Conservation (phyloP, 2,329 filamentous ascomycete species). For the Pestalotiopsis fici region DNA sequence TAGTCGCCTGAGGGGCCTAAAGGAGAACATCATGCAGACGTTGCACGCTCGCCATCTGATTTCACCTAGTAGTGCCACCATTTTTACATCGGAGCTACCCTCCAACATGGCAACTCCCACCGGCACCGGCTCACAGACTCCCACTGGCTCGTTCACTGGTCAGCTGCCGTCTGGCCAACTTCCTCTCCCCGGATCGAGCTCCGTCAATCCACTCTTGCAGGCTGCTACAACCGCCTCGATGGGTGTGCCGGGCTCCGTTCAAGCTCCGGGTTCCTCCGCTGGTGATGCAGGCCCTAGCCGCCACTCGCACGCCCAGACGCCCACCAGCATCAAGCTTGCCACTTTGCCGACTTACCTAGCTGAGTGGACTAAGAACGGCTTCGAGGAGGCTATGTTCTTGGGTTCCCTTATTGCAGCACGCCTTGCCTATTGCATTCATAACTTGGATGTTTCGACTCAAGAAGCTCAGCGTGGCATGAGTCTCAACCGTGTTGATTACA, state of each 20-base stretch:
- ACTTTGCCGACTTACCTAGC: conserved; percentile 82
- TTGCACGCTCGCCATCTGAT: conserved; percentile 83
- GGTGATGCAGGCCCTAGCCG: conserved; percentile 45
- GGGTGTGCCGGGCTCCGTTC: conserved; percentile 40
- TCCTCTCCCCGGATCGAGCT: conserved; percentile 33
- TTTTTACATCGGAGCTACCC: conserved; percentile 95
- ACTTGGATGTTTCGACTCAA: conserved; percentile 51
- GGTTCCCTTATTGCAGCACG: conserved; percentile 82
- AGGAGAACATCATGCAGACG: conserved; percentile 81
- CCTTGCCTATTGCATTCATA: conserved; percentile 60
- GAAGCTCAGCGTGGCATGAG: conserved; percentile 59
- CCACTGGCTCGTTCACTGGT: conserved; percentile 63
- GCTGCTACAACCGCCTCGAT: conserved; percentile 79
- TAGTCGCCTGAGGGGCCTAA: conserved; percentile 72
- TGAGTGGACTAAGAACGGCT: conserved; percentile 82
- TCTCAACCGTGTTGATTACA: conserved; percentile 60
- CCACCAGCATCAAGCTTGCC: conserved; percentile 79
- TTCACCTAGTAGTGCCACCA: conserved; percentile 89
- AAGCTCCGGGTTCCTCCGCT: conserved; percentile 39
- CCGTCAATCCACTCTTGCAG: conserved; percentile 87
- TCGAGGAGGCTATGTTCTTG: conserved; percentile 83
- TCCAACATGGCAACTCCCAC: conserved; percentile 90
- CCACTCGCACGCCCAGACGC: conserved; percentile 66
- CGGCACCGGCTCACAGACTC: conserved; percentile 89
- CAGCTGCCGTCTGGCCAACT: conserved; percentile 40